These are phyloP conservation scores for Claviceps africana DNA, from an alignment of 2,329 filamentous ascomycete genomes.

Conservation along the genomic window DNA sequence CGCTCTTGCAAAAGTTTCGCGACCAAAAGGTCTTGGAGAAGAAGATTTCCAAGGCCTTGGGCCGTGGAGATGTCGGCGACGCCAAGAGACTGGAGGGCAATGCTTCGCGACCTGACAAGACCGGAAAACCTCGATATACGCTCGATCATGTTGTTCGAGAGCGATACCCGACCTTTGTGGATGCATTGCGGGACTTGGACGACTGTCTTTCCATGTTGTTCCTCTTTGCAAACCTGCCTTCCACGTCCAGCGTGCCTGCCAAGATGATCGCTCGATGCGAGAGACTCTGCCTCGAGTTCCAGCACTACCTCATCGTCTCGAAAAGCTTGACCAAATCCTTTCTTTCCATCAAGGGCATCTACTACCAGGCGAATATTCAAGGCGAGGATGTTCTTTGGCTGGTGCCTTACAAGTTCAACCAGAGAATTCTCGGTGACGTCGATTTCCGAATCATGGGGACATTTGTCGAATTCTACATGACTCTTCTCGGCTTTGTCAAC, in stretches of 20 bases:
- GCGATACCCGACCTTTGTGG: slow-evolving; percentile 92
- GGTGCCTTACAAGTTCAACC: slow-evolving; percentile 95
- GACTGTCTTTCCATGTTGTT: slow-evolving; percentile 96
- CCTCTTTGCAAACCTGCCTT: slow-evolving; percentile 91
- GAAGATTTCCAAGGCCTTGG: slow-evolving; percentile 89
- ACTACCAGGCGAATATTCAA: slow-evolving; percentile 95
- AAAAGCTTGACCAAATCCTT: slow-evolving; percentile 91
- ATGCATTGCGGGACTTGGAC: slow-evolving; percentile 86
- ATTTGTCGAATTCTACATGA: slow-evolving; percentile 98
- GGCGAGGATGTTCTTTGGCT: slow-evolving; percentile 96
- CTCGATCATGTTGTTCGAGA: slow-evolving; percentile 96
- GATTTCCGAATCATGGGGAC: slow-evolving; percentile 99
- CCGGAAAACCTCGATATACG: slow-evolving; percentile 75
- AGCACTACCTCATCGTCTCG: slow-evolving; percentile 91
- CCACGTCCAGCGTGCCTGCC: slow-evolving; percentile 73
- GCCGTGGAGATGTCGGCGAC: slow-evolving; percentile 79
- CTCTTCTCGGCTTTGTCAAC: slow-evolving; percentile 88
- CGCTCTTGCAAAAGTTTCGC: slow-evolving; percentile 83
- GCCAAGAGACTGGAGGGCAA: slow-evolving; percentile 77
- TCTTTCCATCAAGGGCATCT: slow-evolving; percentile 96
- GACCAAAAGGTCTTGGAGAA: slow-evolving; percentile 95
- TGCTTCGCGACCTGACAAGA: slow-evolving; percentile 78
- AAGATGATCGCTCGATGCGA: slow-evolving; percentile 96
- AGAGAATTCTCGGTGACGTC: slow-evolving; percentile 82
- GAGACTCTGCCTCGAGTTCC: slow-evolving; percentile 84